Base-by-base conservation (phyloP, 73 alveolate genomes). In the Tetrahymena thermophila region DNA sequence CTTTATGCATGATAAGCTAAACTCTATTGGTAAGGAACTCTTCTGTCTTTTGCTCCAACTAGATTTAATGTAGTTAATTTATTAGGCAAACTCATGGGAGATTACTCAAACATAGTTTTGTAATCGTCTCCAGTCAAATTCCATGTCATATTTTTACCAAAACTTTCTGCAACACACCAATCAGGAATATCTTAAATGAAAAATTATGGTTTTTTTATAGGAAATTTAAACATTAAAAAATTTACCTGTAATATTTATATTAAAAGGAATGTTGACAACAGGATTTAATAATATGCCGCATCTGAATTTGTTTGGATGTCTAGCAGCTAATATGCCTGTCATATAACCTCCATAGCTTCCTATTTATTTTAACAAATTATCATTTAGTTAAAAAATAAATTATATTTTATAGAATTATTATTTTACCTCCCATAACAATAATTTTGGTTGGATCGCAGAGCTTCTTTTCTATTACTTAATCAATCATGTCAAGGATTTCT, bases 321-420 rank as follows among this genome's bases (percentile, higher is more conserved):
- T 57, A 0, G 97, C 93, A 16, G 95, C 97, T 95, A 95, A 43
- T 10, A 95, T 50, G 43, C 94, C 95, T 44, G 95, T 95, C 94
- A 95, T 25, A 38, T 95, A 95, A 2, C 97, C 97, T 40, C 97
- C 97, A 89, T 95, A 95, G 57, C 95, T 71, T 2, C 97, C 89
- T 71, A 25, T 71, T 19, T 10, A 19, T 10, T 25, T 23, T 71
- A 71, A 19, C 11, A 25, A 71, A 19, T 71, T 71, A 71, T n/a
- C 13, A 6, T 37, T 37, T 37, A 16, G 4, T 71, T 31, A 71
- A 3, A 19, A 19, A 56, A 56, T 56, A 56, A 6, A 56, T 19
- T 56, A 19, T 40, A 6, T 40, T 40, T 7, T 40, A 6, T 0
- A 40, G 0, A 2, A 40, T 7, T 71, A 4, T 71, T n/a, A 57